phyloP scores from a whole-genome alignment of 345 rosid species.

The Melaleuca alternifolia region DNA sequence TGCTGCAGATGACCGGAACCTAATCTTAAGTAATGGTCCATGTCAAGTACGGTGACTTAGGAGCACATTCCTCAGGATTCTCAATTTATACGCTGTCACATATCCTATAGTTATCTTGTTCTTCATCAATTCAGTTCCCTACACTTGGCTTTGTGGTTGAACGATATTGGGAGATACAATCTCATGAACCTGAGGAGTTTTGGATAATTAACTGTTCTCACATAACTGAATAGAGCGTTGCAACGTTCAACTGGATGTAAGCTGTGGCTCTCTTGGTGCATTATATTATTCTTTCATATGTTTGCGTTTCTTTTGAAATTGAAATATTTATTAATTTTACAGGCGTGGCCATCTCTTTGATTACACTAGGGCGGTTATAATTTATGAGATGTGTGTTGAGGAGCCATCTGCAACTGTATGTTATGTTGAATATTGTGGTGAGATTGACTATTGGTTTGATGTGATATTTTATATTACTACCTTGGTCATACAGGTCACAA shows the following conservation, averaged over 20 bases:
- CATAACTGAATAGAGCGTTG: slow-evolving; percentile 61
- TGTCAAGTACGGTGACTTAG: slow-evolving; percentile 58
- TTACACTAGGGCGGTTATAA: slow-evolving; percentile 56
- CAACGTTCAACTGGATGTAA: slow-evolving; percentile 88
- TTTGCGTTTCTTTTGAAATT: neutral
- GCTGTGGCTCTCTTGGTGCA: slow-evolving; percentile 2
- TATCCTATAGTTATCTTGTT: neutral
- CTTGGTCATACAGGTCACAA: slow-evolving; percentile 48
- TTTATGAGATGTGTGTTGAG: slow-evolving; percentile 90
- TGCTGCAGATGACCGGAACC: slow-evolving; percentile 68
- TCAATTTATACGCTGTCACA: neutral
- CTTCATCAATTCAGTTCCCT: slow-evolving; percentile 49
- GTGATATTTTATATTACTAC: neutral
- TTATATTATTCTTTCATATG: neutral
- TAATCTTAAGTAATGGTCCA: slow-evolving; percentile 92
- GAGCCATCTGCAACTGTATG: slow-evolving; percentile 87
- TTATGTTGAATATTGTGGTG: slow-evolving; percentile 1
- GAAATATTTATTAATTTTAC: slow-evolving; percentile 12
- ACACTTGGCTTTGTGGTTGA: slow-evolving; percentile 96
- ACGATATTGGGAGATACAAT: slow-evolving; percentile 89
- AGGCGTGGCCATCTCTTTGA: slow-evolving; percentile 98
- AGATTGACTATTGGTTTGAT: neutral
- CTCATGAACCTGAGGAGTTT: slow-evolving; percentile 95
- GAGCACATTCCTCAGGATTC: neutral
- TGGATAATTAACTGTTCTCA: slow-evolving; percentile 90